A percentile compares a stretch with the other conserved stretches of the same genome.
Evolutionary conservation across 192 early-diverging fungal genomes (phyloP).

Genomic region (Coemansia sp.): DNA sequence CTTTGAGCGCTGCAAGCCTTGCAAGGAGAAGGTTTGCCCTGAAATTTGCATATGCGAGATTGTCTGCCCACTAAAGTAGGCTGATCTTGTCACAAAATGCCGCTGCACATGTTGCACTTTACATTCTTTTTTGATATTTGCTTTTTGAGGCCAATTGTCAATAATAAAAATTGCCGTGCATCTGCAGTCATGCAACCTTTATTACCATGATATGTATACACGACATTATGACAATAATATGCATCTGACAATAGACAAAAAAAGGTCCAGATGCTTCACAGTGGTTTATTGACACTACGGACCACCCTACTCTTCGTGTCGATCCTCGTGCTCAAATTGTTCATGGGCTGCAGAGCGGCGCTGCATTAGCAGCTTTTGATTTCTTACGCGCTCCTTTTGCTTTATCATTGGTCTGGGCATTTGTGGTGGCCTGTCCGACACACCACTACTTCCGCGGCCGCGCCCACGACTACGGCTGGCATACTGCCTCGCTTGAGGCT

Average conservation of each 20-base stretch:
- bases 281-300: background rate
- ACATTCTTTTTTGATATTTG: background rate
- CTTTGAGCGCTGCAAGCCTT: conserved; percentile 42
- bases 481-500: background rate
- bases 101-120: too few species aligned
- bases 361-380: background rate
- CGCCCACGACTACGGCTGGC: background rate
- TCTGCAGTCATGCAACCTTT: background rate
- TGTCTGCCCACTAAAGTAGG: conserved; percentile 24
- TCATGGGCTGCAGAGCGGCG: background rate
- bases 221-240: background rate
- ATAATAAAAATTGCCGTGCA: background rate
- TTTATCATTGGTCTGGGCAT: background rate
- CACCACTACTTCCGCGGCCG: background rate
- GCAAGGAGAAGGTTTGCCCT: conserved; percentile 34
- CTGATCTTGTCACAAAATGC: too few species aligned
- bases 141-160: background rate
- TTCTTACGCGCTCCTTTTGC: conserved; percentile 5
- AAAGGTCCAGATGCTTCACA: background rate
- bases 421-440: background rate
- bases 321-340: background rate
- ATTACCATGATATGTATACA: background rate
- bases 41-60: conserved; percentile 43
- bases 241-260: background rate
- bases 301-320: background rate